Evolutionary conservation across 768 basidiomycete species (phyloP).

Genomic region (Erythrobasidium yunnanense): DNA sequence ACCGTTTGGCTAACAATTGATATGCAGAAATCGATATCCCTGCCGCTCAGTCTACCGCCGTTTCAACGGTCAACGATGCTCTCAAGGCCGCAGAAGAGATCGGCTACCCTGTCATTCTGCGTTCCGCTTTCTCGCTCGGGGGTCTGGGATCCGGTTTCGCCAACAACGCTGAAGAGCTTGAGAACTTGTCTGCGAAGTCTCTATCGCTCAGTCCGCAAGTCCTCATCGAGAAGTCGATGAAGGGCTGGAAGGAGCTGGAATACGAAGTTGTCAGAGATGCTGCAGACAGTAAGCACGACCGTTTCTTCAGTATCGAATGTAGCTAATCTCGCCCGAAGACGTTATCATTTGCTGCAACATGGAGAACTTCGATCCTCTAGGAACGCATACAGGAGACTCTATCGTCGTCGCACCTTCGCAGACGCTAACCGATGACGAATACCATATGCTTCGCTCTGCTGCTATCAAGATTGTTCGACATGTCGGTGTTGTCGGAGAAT

Average conservation of each 20-base stretch:
- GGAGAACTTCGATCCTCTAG: slow-evolving; percentile 97
- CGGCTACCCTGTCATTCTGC: slow-evolving; percentile 94
- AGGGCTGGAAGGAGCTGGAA: slow-evolving; percentile 99
- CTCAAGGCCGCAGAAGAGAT: slow-evolving; percentile 80
- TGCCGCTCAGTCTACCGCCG: slow-evolving; percentile 87
- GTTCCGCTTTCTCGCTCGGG: slow-evolving; percentile 86
- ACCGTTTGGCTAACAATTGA: too few relatives aligned
- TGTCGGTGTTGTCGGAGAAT: slow-evolving; percentile 69
- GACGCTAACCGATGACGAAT: slow-evolving; percentile 70
- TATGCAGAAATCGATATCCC: slow-evolving; percentile 84
- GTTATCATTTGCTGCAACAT: slow-evolving; percentile 99
- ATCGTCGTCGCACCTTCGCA: slow-evolving; percentile 99
- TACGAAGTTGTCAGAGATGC: slow-evolving; percentile 98
- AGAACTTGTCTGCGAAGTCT: slow-evolving; percentile 83
- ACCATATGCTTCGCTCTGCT: slow-evolving; percentile 96
- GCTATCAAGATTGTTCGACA: slow-evolving; percentile 84
- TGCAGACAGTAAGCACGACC: slow-evolving; percentile 63
- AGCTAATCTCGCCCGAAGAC: slow-evolving; percentile 45
- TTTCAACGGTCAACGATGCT: slow-evolving; percentile 87
- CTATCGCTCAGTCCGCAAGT: slow-evolving; percentile 87
- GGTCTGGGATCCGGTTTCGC: slow-evolving; percentile 98
- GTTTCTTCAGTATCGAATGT: slow-evolving; percentile 44
- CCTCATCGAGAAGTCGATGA: slow-evolving; percentile 92
- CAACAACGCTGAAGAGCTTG: slow-evolving; percentile 81
- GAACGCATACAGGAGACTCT: slow-evolving; percentile 97